Base-by-base conservation (phyloP, 345 rosid species). In the Rhodamnia rubescens region DNA sequence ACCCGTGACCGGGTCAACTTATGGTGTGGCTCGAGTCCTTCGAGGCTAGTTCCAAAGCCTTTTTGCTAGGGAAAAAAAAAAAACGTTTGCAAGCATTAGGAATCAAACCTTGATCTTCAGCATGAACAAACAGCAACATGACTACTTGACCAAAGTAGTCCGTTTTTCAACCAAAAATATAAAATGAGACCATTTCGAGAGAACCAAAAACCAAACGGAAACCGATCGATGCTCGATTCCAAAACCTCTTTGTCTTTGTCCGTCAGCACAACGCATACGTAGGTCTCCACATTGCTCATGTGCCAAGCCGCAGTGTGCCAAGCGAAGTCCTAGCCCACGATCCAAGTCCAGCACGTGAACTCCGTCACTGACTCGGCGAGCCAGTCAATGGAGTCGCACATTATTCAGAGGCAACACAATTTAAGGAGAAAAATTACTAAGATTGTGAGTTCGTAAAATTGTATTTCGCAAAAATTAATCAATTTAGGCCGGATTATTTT, bases 201-300 rank as follows among this genome's bases (percentile, higher is more conserved):
- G 21, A 61, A 61, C 0, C 0, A 0, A 15, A 61, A 29, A 15
- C 22, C 40, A 4, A 29, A 29, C 0, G 8, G 0, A 21, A 29
- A 64, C 75, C 21, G 15, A 29, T 64, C 32, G 47, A 47, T 47
- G 10, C 44, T 64, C 3, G 3, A 64, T 32, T 64, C 21, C 32
- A 64, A 64, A 64, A 11, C 75, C 75, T 16, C 22, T 64, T 64
- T 16, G 11, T 64, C 32, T 61, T 7, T 64, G 1, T 64, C 32
- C 1, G 21, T 64, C 1, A 29, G 1, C 21, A 29, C 1, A 5
- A 32, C 1, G 0, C 12, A 16, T 64, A 16, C 75, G 53, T 14
- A 52, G 20, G 29, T 32, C 11, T 32, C 22, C 24, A 16, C 0
- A 11, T 16, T 64, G 12, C 75, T 29, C 36, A 20, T 64, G 24